These are phyloP conservation scores for Neocallimastix lanati DNA, from an alignment of 192 early-diverging fungal species.

Conservation along the genomic window DNA sequence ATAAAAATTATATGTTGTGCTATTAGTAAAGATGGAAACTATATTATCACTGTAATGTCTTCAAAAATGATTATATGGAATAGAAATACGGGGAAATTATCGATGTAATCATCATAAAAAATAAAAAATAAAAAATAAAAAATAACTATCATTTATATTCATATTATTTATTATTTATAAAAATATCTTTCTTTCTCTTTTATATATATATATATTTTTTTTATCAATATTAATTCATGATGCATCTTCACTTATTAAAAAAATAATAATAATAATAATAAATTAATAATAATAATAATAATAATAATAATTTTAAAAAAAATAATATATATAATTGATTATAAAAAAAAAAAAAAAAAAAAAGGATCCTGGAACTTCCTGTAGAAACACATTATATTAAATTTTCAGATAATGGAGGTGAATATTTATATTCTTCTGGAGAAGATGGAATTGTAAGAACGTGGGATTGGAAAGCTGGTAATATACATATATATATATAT, in stretches of 20 bases:
- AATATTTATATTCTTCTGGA: constrained; percentile 12
- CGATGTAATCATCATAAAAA: background rate
- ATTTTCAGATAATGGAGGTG: constrained; percentile 17
- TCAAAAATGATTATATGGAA: background rate
- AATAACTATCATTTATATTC: no score
- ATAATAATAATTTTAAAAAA: no score
- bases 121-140: no score
- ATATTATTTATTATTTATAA: no score
- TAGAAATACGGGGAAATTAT: background rate
- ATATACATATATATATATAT: background rate
- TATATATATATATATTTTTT: no score
- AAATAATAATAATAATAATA: no score
- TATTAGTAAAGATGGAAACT: background rate
- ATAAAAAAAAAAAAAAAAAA: no score
- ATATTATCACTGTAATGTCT: background rate
- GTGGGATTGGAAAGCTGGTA: constrained; percentile 34
- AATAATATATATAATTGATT: no score
- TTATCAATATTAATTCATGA: no score
- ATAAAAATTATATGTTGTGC: background rate
- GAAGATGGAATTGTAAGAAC: constrained; percentile 28
- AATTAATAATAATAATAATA: no score
- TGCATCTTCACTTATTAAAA: no score
- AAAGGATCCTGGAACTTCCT: constrained; percentile 25
- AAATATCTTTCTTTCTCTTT: no score
- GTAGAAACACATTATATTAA: constrained; percentile 22